Evolutionary conservation across 148 eudicot species (phyloP).

Genomic region (Spergularia marina): DNA sequence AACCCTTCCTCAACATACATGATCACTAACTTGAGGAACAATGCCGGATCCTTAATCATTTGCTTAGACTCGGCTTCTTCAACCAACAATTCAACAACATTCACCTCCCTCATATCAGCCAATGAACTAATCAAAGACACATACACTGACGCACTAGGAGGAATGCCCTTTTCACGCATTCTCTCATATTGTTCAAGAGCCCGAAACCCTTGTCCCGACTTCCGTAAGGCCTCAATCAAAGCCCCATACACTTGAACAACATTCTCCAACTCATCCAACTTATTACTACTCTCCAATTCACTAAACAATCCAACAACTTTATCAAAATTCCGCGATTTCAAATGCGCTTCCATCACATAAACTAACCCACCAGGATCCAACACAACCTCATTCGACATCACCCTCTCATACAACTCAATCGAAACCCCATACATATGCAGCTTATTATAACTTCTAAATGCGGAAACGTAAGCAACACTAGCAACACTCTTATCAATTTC

Average conservation of each 20-base stretch:
- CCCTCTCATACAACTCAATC: conserved; percentile 35
- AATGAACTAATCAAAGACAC: conserved; percentile 60
- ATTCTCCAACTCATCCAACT: conserved; percentile 22
- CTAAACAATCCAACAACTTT: conserved; percentile 55
- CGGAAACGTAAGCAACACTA: conserved; percentile 41
- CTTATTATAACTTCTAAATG: conserved; percentile 71
- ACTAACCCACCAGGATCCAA: conserved; percentile 52
- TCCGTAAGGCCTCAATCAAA: conserved; percentile 63
- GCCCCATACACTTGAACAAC: conserved; percentile 42
- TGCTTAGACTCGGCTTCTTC: conserved; percentile 56
- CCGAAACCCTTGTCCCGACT: conserved; percentile 41
- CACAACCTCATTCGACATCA: conserved; percentile 37
- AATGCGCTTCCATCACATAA: conserved; percentile 65
- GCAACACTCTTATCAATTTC: conserved; percentile 35
- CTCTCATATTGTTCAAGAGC: conserved; percentile 62
- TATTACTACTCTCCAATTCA: conserved; percentile 38
- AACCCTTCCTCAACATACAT: conserved; percentile 65
- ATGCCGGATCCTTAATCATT: conserved; percentile 76
- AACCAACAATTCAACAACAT: conserved; percentile 52
- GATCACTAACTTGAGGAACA: conserved; percentile 64
- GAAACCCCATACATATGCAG: conserved; percentile 85
- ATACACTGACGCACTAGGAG: conserved; percentile 42
- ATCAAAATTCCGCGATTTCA: conserved; percentile 40
- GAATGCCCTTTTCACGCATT: conserved; percentile 50
- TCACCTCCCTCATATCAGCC: conserved; percentile 38